These are phyloP conservation scores for Boletus huronensis DNA, from an alignment of 768 basidiomycete species.

Conservation along the genomic window DNA sequence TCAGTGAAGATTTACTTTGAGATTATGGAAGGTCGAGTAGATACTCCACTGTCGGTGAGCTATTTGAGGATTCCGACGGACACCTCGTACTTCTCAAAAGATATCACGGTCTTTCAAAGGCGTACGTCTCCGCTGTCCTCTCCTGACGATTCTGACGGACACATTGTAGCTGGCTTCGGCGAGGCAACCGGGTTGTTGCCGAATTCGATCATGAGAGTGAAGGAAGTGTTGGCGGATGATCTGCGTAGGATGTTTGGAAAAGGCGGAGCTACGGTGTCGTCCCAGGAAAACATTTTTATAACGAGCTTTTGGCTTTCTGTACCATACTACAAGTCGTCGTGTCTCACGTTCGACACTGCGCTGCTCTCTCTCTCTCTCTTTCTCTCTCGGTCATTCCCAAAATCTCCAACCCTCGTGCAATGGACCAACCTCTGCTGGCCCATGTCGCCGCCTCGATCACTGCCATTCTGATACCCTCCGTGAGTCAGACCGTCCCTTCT, in stretches of 20 bases:
- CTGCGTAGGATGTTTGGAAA: too few relatives aligned
- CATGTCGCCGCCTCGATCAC: conserved; percentile 19
- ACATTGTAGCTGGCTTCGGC: too few relatives aligned
- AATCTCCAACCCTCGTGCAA: not conserved
- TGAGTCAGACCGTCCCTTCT: conserved; percentile 20
- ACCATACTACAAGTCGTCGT: too few relatives aligned
- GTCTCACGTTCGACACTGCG: not conserved
- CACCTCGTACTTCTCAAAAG: too few relatives aligned
- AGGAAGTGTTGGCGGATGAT: too few relatives aligned
- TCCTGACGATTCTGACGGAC: too few relatives aligned
- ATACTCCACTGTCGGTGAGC: not conserved
- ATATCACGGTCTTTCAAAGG: too few relatives aligned
- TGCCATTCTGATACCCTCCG: conserved; percentile 24
- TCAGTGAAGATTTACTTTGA: conserved; percentile 60
- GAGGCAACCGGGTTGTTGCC: too few relatives aligned
- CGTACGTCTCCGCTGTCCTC: too few relatives aligned
- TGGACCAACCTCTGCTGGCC: conserved; percentile 28
- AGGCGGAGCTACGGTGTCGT: not conserved
- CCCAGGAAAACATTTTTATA: not conserved
- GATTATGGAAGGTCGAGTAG: conserved; percentile 8
- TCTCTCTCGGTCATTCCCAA: not conserved
- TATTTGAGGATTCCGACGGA: too few relatives aligned
- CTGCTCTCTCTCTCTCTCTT: not conserved
- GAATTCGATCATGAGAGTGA: too few relatives aligned
- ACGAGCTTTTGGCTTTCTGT: too few relatives aligned